phyloP scores from a whole-genome alignment of 78 protist genomes.

The Dictyostelium firmibasis region DNA sequence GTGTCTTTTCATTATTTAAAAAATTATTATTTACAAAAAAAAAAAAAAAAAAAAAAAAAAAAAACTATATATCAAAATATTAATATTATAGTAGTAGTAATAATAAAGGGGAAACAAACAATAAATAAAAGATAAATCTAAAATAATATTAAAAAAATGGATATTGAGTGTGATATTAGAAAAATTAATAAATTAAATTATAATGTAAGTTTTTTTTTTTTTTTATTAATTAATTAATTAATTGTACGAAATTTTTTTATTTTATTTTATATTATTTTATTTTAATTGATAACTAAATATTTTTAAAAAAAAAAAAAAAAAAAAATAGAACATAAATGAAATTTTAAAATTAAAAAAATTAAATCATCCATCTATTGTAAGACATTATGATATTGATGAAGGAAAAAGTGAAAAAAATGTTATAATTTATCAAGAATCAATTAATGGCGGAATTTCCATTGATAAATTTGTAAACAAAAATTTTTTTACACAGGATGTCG shows the following conservation, averaged over 20 bases:
- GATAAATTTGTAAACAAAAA: background rate
- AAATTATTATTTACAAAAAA: background rate
- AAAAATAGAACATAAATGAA: background rate
- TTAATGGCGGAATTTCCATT: background rate
- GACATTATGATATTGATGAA: background rate
- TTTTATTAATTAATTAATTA: background rate
- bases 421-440: background rate
- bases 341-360: background rate
- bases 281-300: background rate
- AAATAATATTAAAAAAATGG: background rate
- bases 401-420: background rate
- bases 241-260: background rate
- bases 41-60: background rate
- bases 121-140: background rate
- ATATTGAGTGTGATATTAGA: background rate
- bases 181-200: background rate
- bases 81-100: background rate
- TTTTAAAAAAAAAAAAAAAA: background rate
- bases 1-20: background rate
- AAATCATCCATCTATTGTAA: background rate
- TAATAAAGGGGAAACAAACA: background rate
- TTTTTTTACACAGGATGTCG: background rate
- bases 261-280: background rate
- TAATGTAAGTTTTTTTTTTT: background rate
- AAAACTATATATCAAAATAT: too few species aligned